Evolutionary conservation across 2,329 filamentous ascomycete genomes (phyloP), one percentile per base, ranked within the genome.

Genomic region (Pyrenochaeta sp.): DNA sequence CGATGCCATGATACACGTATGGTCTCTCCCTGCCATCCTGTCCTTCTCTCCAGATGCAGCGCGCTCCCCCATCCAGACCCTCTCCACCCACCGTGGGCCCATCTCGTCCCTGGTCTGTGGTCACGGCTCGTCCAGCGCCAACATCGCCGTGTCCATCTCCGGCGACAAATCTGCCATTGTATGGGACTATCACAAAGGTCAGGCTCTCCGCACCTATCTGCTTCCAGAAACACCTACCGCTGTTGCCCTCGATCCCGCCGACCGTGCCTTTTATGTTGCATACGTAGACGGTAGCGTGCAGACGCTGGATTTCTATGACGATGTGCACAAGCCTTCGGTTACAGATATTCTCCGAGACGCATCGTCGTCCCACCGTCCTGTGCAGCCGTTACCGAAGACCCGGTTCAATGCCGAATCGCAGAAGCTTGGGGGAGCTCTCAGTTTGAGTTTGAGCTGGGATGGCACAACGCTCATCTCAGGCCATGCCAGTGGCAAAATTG

Each of bases 1-100:
- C 57, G 94, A 99, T 75, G 89, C 91, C 37, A 96, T 90, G 68
- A 81, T 96, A 51, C 90, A 96, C 71, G 87, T 97, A 48, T 99
- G 94, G 94, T 90, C 90, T 2, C 73, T 96, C 38, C 79, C 88
- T 3, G 80, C 81, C 17, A 81, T 97, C 8, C 79, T 96, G 3
- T 83, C 83, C 4, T 85, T 86, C 62, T 74, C 77, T 3, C 74
- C 71, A 14, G 72, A 74, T 32, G 70, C 73, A 10, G 83, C 41
- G 74, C 72, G 77, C 44, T 85, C 91, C 57, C 92, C 93, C 2
- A 76, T 90, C 35, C 81, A 85, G 46, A 92, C 87, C 4, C 83
- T 99, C 46, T 85, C 88, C 19, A 86, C 87, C 57, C 90, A 95
- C 68, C 82, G 88, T 22, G 86, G 83, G 51, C 87, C 81, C 66